These are phyloP conservation scores for Plasmodium knowlesi DNA, from an alignment of 169 alveolate genomes.

Conservation along the genomic window DNA sequence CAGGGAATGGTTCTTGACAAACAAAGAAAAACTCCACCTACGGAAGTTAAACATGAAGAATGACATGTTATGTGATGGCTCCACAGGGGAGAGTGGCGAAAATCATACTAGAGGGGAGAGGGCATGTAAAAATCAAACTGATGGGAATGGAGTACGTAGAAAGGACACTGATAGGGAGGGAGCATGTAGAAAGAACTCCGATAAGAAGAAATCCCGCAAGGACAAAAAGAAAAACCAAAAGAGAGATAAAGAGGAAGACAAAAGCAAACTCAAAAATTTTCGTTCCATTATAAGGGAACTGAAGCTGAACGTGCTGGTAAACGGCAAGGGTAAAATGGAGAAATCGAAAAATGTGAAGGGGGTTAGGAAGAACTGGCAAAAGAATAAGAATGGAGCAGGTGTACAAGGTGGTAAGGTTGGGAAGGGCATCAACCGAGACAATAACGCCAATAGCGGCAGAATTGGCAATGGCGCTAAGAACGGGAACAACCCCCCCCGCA, in stretches of 20 bases:
- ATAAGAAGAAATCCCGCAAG: background rate
- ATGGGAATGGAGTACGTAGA: conserved; percentile 24
- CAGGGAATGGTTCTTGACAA: conserved; percentile 77
- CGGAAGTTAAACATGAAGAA: conserved; percentile 31
- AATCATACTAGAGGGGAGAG: conserved; percentile 34
- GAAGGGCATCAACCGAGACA: too few species aligned
- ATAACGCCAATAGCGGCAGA: too few species aligned
- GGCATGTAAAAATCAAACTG: conserved; percentile 52
- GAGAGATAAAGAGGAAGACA: conserved; percentile 7
- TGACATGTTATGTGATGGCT: conserved; percentile 7
- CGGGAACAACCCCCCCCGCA: background rate
- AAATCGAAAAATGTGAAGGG: background rate
- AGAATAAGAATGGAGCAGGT: background rate
- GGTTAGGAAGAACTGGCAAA: background rate
- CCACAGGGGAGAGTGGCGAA: background rate
- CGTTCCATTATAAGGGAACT: conserved; percentile 52
- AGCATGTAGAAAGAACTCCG: conserved; percentile 22
- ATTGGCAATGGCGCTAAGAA: background rate
- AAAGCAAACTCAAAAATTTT: conserved; percentile 35
- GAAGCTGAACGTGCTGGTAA: conserved; percentile 24
- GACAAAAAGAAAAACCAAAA: background rate
- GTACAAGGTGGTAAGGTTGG: background rate
- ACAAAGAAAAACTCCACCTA: conserved; percentile 55
- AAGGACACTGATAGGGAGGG: conserved; percentile 39
- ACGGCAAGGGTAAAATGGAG: background rate